Conservation (phyloP, 1,139 yeast genomes). For the Blastobotrys capitulatus region DNA sequence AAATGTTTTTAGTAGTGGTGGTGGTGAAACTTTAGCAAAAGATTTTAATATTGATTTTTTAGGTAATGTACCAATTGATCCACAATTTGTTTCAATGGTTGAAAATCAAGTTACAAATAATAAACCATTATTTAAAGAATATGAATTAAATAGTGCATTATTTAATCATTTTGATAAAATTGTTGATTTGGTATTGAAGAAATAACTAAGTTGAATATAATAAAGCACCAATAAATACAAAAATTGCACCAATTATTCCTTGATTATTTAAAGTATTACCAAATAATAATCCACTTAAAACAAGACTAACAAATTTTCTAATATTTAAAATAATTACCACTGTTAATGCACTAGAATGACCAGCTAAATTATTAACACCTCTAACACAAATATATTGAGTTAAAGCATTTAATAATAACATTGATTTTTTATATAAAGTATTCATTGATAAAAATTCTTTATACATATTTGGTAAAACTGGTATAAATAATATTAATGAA, state of each 20-base stretch:
- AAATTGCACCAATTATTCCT: constrained; percentile 43
- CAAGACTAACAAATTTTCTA: constrained; percentile 55
- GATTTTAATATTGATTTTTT: constrained; percentile 59
- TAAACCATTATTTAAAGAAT: constrained; percentile 33
- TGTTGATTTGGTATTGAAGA: constrained; percentile 28
- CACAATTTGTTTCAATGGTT: constrained; percentile 77
- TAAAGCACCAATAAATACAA: constrained; percentile 52
- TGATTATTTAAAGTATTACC: constrained; percentile 38
- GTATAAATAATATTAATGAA: constrained; percentile 50
- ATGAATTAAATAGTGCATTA: constrained; percentile 38
- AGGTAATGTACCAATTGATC: constrained; percentile 91
- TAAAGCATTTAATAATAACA: constrained; percentile 41
- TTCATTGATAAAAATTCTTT: constrained; percentile 13
- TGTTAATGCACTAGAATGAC: constrained; percentile 53
- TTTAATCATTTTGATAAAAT: constrained; percentile 48
- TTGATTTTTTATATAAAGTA: constrained; percentile 19
- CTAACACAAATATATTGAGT: constrained; percentile 62
- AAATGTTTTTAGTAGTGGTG: constrained; percentile 87
- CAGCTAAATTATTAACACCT: constrained; percentile 61
- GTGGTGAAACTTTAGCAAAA: constrained; percentile 71
- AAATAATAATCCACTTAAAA: constrained; percentile 49
- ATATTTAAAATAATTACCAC: constrained; percentile 54
- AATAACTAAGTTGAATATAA: constrained; percentile 33
- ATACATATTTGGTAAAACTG: constrained; percentile 26
- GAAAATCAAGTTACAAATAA: constrained; percentile 46